Evolutionary conservation across 108 stramenopile genomes (phyloP).

Genomic region (Skeletonema costatum): DNA sequence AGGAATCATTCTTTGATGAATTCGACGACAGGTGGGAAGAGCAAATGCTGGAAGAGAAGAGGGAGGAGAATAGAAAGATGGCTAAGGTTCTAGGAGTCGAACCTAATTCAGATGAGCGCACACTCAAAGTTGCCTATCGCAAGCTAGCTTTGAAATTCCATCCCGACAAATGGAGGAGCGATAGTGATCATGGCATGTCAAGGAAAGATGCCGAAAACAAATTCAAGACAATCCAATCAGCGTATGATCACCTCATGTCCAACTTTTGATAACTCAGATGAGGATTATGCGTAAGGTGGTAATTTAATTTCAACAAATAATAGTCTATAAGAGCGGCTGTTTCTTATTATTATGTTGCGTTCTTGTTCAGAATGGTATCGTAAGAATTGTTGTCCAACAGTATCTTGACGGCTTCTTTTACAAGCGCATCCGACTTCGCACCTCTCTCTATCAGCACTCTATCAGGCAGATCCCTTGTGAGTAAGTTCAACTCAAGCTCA

Average conservation of each 20-base stretch:
- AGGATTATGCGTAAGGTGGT: not conserved
- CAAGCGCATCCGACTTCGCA: not conserved
- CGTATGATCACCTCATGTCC: conserved; percentile 43
- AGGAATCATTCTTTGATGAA: conserved; percentile 27
- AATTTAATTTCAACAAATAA: not conserved
- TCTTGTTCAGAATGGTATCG: not conserved
- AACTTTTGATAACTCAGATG: conserved; percentile 26
- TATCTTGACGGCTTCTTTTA: not conserved
- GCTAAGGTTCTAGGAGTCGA: conserved; percentile 38
- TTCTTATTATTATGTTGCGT: not conserved
- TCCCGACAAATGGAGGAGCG: conserved; percentile 39
- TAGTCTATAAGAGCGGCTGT: not conserved
- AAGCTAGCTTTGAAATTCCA: conserved; percentile 33
- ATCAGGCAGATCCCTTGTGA: not conserved
- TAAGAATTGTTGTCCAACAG: not conserved
- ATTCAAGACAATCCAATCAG: conserved; percentile 28
- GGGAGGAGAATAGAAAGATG: conserved; percentile 23
- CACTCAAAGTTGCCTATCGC: conserved; percentile 30
- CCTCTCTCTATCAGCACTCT: not conserved
- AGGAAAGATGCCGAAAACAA: conserved; percentile 29
- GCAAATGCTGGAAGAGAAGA: conserved; percentile 11
- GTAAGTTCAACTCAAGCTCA: not conserved
- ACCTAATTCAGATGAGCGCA: conserved; percentile 13
- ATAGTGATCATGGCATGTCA: conserved; percentile 37
- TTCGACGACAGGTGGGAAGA: conserved; percentile 33